Evolutionary conservation across 441 rosid genomes (phyloP), one percentile per base, ranked within the genome.

Genomic region (Capsella rubella): DNA sequence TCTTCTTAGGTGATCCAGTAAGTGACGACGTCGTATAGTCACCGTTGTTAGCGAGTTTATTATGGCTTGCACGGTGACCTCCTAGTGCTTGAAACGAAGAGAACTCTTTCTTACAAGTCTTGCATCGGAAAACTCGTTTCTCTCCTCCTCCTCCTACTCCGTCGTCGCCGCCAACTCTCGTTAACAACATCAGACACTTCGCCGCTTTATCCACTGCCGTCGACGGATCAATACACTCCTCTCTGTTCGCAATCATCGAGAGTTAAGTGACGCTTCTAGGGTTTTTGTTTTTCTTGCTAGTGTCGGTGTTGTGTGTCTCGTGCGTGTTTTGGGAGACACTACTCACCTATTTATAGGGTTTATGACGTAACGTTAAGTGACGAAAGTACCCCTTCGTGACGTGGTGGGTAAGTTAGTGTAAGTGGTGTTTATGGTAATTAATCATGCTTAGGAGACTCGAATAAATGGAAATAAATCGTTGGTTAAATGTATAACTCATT

Each of bases 21-120:
- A 16, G 45, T 2, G 82, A 78, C 1, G 25, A 21, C 25, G 25
- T 21, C 25, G 57, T 4, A 8, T 31, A 59, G 25, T 67, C 18
- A 2, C 42, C 37, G 37, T 34, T n/a, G 16, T 27, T 18, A 29
- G 12, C 61, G 1, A 77, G 84, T 70, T 80, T 85, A 64, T 64
- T 87, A 79, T 88, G 93, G 45, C 93, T 88, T 2, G 93, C 86
- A 9, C 89, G 80, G 71, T 88, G 93, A 0, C 89, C 90, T 0
- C 93, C 90, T 7, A 88, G 72, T 6, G 89, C 90, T 67, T 88
- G 93, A 31, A 88, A 88, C n/a, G 93, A 82, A 0, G 83, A 29
- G 72, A 88, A 88, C 42, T 74, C 77, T 63, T 61, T 80, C 78
- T 80, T 67, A 64, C 93, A 88, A 35, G 88, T 86, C 79, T 82